Conservation (phyloP, 2,329 filamentous ascomycete species). For the Talaromyces funiculosus region DNA sequence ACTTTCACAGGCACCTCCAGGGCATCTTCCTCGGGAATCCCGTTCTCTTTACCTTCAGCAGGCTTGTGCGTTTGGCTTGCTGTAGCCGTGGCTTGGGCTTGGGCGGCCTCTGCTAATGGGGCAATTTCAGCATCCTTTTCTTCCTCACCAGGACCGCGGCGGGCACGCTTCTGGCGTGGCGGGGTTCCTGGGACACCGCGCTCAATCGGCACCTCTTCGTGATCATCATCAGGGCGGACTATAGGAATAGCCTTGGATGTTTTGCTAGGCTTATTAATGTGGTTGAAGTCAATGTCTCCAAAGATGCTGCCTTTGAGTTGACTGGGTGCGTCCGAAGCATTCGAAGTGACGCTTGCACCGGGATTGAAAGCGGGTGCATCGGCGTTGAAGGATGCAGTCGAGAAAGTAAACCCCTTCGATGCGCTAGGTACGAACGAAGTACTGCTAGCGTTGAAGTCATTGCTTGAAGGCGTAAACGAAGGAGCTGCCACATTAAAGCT, state of each 20-base stretch:
- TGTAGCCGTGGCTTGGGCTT: conserved; percentile 23
- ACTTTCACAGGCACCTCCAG: conserved; percentile 29
- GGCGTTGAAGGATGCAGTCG: conserved; percentile 64
- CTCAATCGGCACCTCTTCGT: conserved; percentile 48
- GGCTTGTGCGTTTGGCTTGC: conserved; percentile 20
- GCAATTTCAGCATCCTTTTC: conserved; percentile 74
- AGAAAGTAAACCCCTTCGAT: conserved; percentile 57
- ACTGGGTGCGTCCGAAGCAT: conserved; percentile 19
- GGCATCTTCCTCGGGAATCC: conserved; percentile 27
- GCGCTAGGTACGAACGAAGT: conserved; percentile 17
- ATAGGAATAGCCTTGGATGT: conserved; percentile 82
- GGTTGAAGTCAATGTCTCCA: conserved; percentile 58
- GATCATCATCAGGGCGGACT: conserved; percentile 55
- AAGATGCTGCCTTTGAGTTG: conserved; percentile 51
- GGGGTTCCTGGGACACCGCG: conserved; percentile 55
- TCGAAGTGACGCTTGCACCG: conserved; percentile 27
- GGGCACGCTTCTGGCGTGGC: conserved; percentile 69
- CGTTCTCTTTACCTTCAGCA: conserved; percentile 35
- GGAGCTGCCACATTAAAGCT: conserved; percentile 59
- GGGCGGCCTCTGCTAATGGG: conserved; percentile 29
- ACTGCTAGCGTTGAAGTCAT: conserved; percentile 9
- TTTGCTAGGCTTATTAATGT: conserved; percentile 61
- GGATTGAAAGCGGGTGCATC: conserved; percentile 74
- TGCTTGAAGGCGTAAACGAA: conserved; percentile 58
- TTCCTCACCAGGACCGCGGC: conserved; percentile 58